Evolutionary conservation across 1,139 yeast genomes (phyloP).

Genomic region (Candida sojae): DNA sequence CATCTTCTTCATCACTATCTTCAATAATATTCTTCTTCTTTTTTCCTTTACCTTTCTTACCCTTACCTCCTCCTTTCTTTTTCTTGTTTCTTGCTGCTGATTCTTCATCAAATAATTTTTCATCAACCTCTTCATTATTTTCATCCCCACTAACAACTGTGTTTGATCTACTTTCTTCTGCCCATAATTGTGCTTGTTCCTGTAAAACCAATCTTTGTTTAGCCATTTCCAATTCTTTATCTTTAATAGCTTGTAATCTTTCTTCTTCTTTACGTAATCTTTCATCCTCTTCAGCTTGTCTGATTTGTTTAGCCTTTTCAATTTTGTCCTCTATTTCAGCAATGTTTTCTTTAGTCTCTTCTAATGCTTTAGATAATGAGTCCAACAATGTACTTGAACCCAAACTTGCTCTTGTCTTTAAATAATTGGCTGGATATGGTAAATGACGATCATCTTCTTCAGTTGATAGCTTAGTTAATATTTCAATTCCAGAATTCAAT

Average conservation of each 20-base stretch:
- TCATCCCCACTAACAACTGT: conserved; percentile 37
- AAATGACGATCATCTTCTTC: conserved; percentile 55
- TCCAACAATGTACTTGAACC: conserved; percentile 76
- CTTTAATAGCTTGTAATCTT: conserved; percentile 41
- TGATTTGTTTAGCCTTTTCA: conserved; percentile 68
- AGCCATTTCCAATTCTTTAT: conserved; percentile 54
- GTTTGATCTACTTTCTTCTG: conserved; percentile 51
- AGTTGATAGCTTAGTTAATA: conserved; percentile 59
- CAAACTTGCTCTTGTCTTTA: conserved; percentile 81
- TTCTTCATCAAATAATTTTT: conserved; percentile 31
- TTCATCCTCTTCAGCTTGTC: conserved; percentile 51
- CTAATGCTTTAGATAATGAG: conserved; percentile 68
- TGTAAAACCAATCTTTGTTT: conserved; percentile 72
- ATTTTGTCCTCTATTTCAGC: conserved; percentile 58
- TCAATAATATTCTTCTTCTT: conserved; percentile 16
- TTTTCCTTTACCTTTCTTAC: conserved; percentile 17
- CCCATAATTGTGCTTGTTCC: conserved; percentile 84
- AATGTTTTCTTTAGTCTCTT: conserved; percentile 74
- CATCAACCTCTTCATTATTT: conserved; percentile 28
- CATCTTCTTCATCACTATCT: conserved; percentile 30
- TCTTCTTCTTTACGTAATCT: conserved; percentile 34
- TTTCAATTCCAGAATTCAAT: conserved; percentile 62
- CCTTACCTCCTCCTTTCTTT: conserved; percentile 12
- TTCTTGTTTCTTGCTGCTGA: conserved; percentile 21
- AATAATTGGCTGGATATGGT: conserved; percentile 76